Percentiles rank a stretch among this genome's conserved stretches.
Evolutionary conservation across 2,329 filamentous ascomycete genomes (phyloP).

Genomic region (Aspergillus fructus): DNA sequence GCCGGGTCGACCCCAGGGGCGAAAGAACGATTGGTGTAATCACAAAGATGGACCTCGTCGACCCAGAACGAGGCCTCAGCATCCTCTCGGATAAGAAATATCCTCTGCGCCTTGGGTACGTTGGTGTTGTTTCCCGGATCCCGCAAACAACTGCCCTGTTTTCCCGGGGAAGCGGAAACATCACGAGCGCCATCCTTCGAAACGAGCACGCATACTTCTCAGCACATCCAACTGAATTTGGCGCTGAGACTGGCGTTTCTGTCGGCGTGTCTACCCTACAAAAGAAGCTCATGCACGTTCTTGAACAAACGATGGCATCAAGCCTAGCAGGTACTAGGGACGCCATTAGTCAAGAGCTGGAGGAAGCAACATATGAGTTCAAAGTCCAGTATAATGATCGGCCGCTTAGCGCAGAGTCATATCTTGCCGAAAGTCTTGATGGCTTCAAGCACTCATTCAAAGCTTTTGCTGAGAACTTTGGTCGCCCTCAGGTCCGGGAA

Average conservation of each 20-base stretch:
- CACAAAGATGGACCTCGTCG: constrained; percentile 98
- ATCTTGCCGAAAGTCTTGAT: constrained; percentile 91
- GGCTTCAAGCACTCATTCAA: constrained; percentile 98
- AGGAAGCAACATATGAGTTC: constrained; percentile 97
- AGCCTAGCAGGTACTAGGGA: constrained; percentile 87
- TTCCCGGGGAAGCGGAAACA: constrained; percentile 75
- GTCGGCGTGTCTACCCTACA: constrained; percentile 84
- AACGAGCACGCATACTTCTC: constrained; percentile 89
- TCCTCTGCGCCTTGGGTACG: constrained; percentile 89
- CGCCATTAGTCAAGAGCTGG: constrained; percentile 89
- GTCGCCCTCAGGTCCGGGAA: constrained; percentile 82
- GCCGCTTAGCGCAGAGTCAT: constrained; percentile 90
- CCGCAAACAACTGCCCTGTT: constrained; percentile 71
- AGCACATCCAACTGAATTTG: constrained; percentile 77
- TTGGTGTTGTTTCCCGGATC: constrained; percentile 86
- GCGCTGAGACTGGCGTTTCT: constrained; percentile 66
- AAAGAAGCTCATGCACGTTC: constrained; percentile 94
- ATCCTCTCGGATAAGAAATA: constrained; percentile 91
- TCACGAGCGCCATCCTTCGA: constrained; percentile 76
- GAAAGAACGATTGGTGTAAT: constrained; percentile 98
- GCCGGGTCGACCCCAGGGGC: constrained; percentile 87
- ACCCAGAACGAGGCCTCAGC: constrained; percentile 71
- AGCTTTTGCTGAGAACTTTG: constrained; percentile 85
- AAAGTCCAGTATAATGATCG: constrained; percentile 99
- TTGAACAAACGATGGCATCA: constrained; percentile 95